Base-by-base conservation (phyloP, 73 alveolate species). In the Stentor coeruleus region DNA sequence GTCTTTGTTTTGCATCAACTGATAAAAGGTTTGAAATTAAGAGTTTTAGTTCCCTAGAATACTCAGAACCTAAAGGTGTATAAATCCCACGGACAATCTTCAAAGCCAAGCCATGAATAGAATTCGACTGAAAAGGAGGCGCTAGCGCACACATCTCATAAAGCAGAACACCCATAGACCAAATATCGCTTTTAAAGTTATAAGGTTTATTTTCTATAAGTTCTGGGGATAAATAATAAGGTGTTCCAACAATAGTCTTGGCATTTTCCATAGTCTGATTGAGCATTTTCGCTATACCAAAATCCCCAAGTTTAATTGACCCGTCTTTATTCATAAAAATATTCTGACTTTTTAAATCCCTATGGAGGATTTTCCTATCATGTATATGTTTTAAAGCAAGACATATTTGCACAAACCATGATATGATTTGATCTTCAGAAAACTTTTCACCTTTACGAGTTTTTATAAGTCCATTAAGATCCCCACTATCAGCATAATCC, bases 401-500 rank as follows among this genome's bases (percentile, higher is more conserved):
- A 74, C 97, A 92, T 31, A 92, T 92, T 79, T 92, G 91, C 37
- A 95, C 90, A 81, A 92, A 92, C 85, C 89, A 84, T 74, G 89
- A 90, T 82, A 92, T 82, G 36, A 92, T 84, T 81, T 92, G 87
- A n/a, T 77, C 81, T 85, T 90, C 96, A 26, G 84, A 42, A 74
- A 91, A 91, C 30, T 77, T 85, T 15, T 74, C 55, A 3, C 87
- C 92, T 41, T 76, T 84, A 74, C 42, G 55, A 4, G 55, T 66
- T 72, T 90, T 89, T 30, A 92, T 87, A 77, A 82, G 84, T 39
- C 79, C 58, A 39, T 88, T 85, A 41, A 92, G 82, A 73, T 90
- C 98, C 41, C 98, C 98, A 36, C 98, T 95, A 59, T 89, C 93
- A 31, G 95, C 95, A 86, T 86, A 89, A 60, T 85, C 95, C 77